phyloP scores from a whole-genome alignment of 2,329 filamentous ascomycete genomes.

The Calonectria multiphialidica region DNA sequence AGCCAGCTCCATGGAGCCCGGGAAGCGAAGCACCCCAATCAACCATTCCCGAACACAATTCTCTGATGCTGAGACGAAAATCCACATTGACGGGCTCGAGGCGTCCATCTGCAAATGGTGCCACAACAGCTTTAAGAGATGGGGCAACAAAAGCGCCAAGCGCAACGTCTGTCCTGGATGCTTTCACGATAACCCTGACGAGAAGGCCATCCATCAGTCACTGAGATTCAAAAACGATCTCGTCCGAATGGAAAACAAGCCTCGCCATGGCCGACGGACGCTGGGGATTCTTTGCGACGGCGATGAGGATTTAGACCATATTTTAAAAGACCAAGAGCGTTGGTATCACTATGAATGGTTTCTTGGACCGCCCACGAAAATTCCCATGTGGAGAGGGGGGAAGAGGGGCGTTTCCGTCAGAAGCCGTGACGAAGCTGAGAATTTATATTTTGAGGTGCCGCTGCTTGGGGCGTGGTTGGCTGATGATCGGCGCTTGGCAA shows the following conservation, averaged over 20 bases:
- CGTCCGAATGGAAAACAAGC: not conserved
- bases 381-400: not conserved
- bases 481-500: not conserved
- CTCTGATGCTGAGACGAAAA: not conserved
- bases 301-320: not conserved
- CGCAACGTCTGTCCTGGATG: constrained; percentile 3
- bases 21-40: not conserved
- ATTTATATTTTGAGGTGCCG: not conserved
- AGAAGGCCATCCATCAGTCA: not conserved
- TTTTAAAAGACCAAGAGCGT: not conserved
- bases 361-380: not conserved
- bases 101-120: constrained; percentile 6
- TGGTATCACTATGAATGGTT: not conserved
- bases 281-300: not conserved
- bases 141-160: constrained; percentile 8
- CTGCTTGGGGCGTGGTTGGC: not conserved
- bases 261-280: not conserved
- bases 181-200: not conserved
- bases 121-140: constrained; percentile 12
- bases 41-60: constrained; percentile 3
- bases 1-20: not conserved
- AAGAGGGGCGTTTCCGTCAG: not conserved
- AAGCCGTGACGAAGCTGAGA: not conserved
- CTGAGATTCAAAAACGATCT: not conserved
- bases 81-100: constrained; percentile 10